Conservation (phyloP, 768 basidiomycete genomes). For the Rhizopogon roseolus region DNA sequence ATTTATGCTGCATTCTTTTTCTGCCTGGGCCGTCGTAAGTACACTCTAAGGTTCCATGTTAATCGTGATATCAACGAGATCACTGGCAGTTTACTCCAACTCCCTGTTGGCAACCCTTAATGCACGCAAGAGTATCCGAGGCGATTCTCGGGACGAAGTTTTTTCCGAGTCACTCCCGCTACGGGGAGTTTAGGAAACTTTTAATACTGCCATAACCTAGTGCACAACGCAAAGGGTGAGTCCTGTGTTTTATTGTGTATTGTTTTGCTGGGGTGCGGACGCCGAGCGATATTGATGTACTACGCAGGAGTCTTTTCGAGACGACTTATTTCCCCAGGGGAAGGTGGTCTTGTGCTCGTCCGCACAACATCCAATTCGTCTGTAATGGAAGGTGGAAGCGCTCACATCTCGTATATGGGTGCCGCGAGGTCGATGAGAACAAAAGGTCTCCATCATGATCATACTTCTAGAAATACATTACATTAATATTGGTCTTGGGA, state of each 20-base stretch:
- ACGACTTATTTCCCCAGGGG: too few species aligned
- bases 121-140: constrained; percentile 41
- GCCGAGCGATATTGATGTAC: too few species aligned
- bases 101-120: constrained; percentile 51
- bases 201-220: too few species aligned
- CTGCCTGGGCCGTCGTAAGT: constrained; percentile 49
- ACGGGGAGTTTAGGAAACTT: neutral
- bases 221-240: too few species aligned
- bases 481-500: too few species aligned
- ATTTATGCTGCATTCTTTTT: constrained; percentile 57
- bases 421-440: neutral
- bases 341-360: too few species aligned
- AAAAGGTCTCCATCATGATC: neutral
- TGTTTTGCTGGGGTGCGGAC: too few species aligned
- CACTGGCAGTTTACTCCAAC: constrained; percentile 43
- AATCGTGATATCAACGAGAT: neutral
- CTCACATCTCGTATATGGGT: neutral
- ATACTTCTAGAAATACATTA: neutral
- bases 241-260: too few species aligned
- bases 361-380: too few species aligned
- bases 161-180: neutral
- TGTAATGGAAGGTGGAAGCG: neutral
- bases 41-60: neutral
- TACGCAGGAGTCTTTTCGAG: too few species aligned
- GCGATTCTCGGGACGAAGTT: neutral